phyloP scores from a whole-genome alignment of 768 basidiomycete genomes.

The Rhizopogon roseolus region DNA sequence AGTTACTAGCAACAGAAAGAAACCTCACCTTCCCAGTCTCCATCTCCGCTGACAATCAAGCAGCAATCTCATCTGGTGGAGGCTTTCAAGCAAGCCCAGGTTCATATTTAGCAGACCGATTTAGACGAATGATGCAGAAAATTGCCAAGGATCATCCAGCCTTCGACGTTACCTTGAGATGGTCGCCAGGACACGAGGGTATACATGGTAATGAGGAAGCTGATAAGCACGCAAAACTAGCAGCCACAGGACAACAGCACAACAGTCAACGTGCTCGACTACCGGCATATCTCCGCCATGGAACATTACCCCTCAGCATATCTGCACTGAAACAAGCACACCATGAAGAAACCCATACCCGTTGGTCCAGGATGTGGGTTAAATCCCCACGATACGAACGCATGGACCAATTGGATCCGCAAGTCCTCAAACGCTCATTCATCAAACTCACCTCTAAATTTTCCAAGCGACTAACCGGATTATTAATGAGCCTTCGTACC shows the following conservation, averaged over 20 bases:
- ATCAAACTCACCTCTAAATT: too few relatives aligned
- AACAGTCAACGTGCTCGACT: not conserved
- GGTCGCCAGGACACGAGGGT: not conserved
- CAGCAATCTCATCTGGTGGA: slow-evolving; percentile 7
- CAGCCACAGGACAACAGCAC: not conserved
- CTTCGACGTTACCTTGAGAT: not conserved
- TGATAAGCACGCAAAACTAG: not conserved
- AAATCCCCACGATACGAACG: not conserved
- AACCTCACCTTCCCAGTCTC: not conserved
- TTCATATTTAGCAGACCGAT: slow-evolving; percentile 1
- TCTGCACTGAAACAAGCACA: not conserved
- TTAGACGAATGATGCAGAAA: not conserved
- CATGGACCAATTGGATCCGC: too few relatives aligned
- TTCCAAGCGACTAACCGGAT: slow-evolving; percentile 10
- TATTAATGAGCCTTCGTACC: slow-evolving; percentile 27
- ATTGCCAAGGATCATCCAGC: not conserved
- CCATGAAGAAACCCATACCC: not conserved
- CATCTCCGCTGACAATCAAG: slow-evolving; percentile 11
- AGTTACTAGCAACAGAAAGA: slow-evolving; percentile 2
- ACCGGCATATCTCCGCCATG: not conserved
- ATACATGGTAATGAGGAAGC: not conserved
- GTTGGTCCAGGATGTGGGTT: not conserved
- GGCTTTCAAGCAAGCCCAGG: not conserved
- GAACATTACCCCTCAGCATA: not conserved
- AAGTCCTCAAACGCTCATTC: too few relatives aligned